phyloP scores from a whole-genome alignment of 202 grass and related monocot genomes.

The Schoenoplectus triqueter region DNA sequence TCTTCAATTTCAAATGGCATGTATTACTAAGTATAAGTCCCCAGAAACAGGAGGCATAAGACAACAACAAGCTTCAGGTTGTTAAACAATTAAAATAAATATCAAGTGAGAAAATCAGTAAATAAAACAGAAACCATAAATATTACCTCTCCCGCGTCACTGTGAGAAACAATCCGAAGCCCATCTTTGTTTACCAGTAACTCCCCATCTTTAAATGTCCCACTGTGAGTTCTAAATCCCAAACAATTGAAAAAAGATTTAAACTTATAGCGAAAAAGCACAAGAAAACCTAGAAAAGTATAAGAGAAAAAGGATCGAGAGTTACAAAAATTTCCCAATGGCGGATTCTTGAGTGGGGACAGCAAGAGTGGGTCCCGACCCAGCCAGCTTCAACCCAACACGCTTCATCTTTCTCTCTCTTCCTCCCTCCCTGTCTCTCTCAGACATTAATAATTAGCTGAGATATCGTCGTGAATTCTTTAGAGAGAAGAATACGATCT shows the following conservation, averaged over 20 bases:
- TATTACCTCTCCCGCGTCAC: conserved; percentile 75
- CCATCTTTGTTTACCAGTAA: conserved; percentile 97
- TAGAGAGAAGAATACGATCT: background rate
- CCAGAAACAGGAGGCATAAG: background rate
- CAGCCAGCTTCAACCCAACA: conserved; percentile 31
- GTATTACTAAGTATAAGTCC: background rate
- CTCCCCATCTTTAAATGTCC: conserved; percentile 95
- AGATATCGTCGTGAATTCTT: background rate
- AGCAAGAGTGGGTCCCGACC: conserved; percentile 48
- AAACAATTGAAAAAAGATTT: background rate
- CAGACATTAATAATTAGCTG: conserved; percentile 8
- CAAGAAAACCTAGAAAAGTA: conserved; percentile 21
- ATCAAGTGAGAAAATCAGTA: conserved; percentile 17
- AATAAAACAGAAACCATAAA: background rate
- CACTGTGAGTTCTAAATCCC: conserved; percentile 77
- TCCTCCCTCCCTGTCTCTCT: background rate
- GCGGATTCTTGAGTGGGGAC: conserved; percentile 56
- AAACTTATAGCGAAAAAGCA: background rate
- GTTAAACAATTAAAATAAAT: background rate
- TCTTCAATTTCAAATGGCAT: background rate
- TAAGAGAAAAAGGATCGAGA: background rate
- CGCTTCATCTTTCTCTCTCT: background rate
- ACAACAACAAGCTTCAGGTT: background rate
- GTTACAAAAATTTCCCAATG: conserved; percentile 81
- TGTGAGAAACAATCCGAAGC: conserved; percentile 79